Percentiles rank a stretch among this genome's conserved stretches.
phyloP scores from a whole-genome alignment of 2,329 filamentous ascomycete genomes.

The Talaromyces sp. region DNA sequence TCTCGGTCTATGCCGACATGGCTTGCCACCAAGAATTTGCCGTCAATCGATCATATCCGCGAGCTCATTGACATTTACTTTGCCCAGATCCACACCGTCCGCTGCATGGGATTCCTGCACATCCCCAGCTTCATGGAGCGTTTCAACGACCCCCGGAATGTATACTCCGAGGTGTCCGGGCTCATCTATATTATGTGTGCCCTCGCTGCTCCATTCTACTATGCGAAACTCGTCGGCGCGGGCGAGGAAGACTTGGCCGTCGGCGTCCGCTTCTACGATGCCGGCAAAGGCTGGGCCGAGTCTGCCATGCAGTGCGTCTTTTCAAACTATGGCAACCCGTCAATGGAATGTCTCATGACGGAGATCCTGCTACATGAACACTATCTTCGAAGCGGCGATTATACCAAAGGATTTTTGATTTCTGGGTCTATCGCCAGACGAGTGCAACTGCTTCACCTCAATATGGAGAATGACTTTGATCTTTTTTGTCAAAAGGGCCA shows the following conservation, averaged over 20 bases:
- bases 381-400: constrained; percentile 25
- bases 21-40: constrained; percentile 1
- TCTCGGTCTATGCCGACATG: constrained; percentile 5
- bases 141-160: neutral
- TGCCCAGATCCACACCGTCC: constrained; percentile 5
- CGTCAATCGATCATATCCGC: neutral
- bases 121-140: constrained; percentile 8
- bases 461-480: constrained; percentile 27
- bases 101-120: constrained; percentile 7
- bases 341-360: constrained; percentile 12
- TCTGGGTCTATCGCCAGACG: constrained; percentile 26
- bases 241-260: neutral
- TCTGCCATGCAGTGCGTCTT: constrained; percentile 7
- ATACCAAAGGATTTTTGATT: constrained; percentile 28
- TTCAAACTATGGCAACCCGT: constrained; percentile 4
- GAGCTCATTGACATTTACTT: constrained; percentile 8
- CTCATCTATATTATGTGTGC: constrained; percentile 9
- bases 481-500: constrained; percentile 20
- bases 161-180: constrained; percentile 1
- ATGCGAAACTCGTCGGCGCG: neutral
- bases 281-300: constrained; percentile 8
- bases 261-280: constrained; percentile 1
- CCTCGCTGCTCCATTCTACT: constrained; percentile 4
- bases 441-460: constrained; percentile 27
- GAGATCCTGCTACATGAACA: constrained; percentile 27